These are phyloP conservation scores for Barnettozyma populi DNA, from an alignment of 805 yeast genomes.

Conservation along the genomic window DNA sequence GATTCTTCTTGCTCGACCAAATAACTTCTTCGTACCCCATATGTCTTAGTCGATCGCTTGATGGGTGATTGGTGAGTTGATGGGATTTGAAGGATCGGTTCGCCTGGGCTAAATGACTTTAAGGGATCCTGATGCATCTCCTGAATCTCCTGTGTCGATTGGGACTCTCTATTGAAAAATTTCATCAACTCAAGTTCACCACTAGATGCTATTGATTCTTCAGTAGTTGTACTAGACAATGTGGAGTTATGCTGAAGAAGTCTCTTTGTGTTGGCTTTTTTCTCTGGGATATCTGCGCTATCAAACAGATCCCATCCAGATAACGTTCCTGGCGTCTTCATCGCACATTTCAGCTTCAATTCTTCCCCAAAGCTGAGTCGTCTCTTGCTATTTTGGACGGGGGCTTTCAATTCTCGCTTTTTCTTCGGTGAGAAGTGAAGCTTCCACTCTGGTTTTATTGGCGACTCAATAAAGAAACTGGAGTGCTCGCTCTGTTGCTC, in stretches of 20 bases:
- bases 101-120: background rate
- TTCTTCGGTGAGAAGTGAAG: conserved; percentile 9
- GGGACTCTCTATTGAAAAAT: conserved; percentile 11
- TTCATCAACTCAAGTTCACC: conserved; percentile 12
- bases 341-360: background rate
- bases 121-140: conserved; percentile 3
- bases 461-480: conserved; percentile 20
- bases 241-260: background rate
- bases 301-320: conserved; percentile 7
- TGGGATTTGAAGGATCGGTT: background rate
- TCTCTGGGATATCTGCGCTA: background rate
- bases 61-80: conserved; percentile 5
- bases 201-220: background rate
- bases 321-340: background rate
- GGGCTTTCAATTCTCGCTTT: background rate
- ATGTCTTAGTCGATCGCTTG: conserved; percentile 18
- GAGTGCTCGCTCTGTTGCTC: background rate
- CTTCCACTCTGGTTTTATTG: conserved; percentile 22
- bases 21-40: conserved; percentile 28
- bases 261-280: conserved; percentile 3
- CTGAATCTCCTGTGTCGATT: conserved; percentile 3
- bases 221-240: background rate
- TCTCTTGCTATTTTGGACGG: background rate
- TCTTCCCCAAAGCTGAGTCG: conserved; percentile 2
- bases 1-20: conserved; percentile 16